Evolutionary conservation across 140 eudicot species (phyloP).

Genomic region (Cichorium intybus): DNA sequence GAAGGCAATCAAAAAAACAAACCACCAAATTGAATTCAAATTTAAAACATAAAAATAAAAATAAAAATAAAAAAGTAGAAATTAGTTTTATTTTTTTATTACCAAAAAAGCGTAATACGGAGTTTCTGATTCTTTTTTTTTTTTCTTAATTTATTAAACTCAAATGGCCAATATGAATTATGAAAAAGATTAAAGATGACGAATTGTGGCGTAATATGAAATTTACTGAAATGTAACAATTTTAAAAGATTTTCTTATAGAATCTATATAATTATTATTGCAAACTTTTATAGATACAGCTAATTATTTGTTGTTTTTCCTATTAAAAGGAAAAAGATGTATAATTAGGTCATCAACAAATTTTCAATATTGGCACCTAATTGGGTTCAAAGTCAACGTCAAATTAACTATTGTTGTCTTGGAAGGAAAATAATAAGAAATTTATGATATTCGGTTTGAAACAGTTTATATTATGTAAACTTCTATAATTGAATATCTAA

Average conservation of each 20-base stretch:
- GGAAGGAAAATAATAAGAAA: not conserved
- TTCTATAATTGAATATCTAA: no score
- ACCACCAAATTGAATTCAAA: constrained; percentile 7
- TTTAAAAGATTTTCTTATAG: not conserved
- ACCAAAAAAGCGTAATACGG: no score
- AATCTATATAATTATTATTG: not conserved
- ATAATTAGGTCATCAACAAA: constrained; percentile 15
- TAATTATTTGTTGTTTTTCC: no score
- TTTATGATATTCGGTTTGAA: not conserved
- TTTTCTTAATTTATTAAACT: no score
- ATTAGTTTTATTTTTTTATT: not conserved
- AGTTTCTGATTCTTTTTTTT: no score
- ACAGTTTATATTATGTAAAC: no score
- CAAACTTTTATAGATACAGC: not conserved
- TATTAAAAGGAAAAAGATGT: not conserved
- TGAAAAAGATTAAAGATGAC: no score
- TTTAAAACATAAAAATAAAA: not conserved
- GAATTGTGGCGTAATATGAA: not conserved
- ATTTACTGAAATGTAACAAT: no score
- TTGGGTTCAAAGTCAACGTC: constrained; percentile 12
- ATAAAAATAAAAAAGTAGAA: not conserved
- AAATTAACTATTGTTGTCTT: constrained; percentile 2
- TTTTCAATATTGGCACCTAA: constrained; percentile 18
- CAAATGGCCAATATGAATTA: no score
- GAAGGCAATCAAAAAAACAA: constrained; percentile 29